Percentiles rank a stretch among this genome's conserved stretches.
phyloP scores from a whole-genome alignment of 2,329 filamentous ascomycete genomes.

The Penicillium polonicum region DNA sequence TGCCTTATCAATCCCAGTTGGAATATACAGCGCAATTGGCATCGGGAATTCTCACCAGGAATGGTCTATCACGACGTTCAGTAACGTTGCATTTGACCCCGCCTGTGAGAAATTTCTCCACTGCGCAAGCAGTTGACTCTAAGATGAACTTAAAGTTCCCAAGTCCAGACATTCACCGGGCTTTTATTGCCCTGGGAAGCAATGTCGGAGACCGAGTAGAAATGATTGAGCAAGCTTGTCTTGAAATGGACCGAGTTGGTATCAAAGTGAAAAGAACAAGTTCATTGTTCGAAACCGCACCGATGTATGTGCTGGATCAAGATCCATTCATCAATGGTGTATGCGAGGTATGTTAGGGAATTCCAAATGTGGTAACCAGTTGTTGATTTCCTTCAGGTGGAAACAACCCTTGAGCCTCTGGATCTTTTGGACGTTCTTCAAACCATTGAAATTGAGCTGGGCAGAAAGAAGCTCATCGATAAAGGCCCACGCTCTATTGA shows the following conservation, averaged over 20 bases:
- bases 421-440: constrained; percentile 78
- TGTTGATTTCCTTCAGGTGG: constrained; percentile 57
- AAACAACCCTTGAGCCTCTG: constrained; percentile 73
- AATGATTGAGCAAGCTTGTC: constrained; percentile 82
- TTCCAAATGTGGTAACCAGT: background rate
- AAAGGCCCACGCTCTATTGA: constrained; percentile 96
- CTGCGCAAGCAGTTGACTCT: constrained; percentile 11
- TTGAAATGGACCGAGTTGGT: constrained; percentile 68
- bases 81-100: constrained; percentile 4
- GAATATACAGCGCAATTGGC: constrained; percentile 1
- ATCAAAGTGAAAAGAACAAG: constrained; percentile 79
- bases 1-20: background rate
- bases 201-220: constrained; percentile 84
- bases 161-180: constrained; percentile 41
- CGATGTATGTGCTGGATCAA: constrained; percentile 95
- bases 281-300: constrained; percentile 87
- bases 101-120: constrained; percentile 21
- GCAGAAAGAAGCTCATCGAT: constrained; percentile 79
- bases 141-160: constrained; percentile 12
- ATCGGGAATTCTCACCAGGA: background rate
- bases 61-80: constrained; percentile 10
- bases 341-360: constrained; percentile 68
- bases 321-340: constrained; percentile 86
- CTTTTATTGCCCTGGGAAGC: constrained; percentile 86
- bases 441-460: constrained; percentile 75